Conservation (phyloP, 176 grass and related monocot genomes). For the Tillandsia fasciculata region DNA sequence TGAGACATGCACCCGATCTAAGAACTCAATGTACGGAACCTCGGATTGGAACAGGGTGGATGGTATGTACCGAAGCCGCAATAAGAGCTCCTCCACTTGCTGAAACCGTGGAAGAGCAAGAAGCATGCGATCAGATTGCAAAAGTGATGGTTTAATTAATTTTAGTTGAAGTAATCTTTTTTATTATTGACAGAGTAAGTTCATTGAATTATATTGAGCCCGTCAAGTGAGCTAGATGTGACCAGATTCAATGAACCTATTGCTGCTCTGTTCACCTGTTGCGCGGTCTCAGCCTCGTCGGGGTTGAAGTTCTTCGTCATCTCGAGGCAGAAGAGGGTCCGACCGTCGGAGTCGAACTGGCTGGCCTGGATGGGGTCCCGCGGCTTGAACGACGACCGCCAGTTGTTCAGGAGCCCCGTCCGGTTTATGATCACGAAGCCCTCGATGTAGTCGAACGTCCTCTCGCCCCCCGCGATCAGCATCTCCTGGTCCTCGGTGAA, state of each 20-base stretch:
- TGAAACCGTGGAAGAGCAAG: slow-evolving; percentile 20
- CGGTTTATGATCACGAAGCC: slow-evolving; percentile 93
- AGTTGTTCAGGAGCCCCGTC: slow-evolving; percentile 88
- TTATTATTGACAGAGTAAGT: no score
- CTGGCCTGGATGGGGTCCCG: slow-evolving; percentile 53
- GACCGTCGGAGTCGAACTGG: slow-evolving; percentile 69
- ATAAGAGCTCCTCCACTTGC: slow-evolving; percentile 53
- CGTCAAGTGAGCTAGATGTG: background rate
- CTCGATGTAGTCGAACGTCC: slow-evolving; percentile 84
- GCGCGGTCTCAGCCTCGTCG: slow-evolving; percentile 35
- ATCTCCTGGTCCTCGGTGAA: slow-evolving; percentile 91
- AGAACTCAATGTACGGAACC: slow-evolving; percentile 74
- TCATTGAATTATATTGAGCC: no score
- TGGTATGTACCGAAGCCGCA: slow-evolving; percentile 52
- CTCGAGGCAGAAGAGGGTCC: slow-evolving; percentile 78
- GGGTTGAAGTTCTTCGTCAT: slow-evolving; percentile 77
- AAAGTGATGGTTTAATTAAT: no score
- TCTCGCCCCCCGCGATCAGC: slow-evolving; percentile 42
- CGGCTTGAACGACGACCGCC: slow-evolving; percentile 80
- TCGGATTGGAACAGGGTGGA: slow-evolving; percentile 84
- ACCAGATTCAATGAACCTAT: background rate
- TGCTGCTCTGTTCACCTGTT: slow-evolving; percentile 33
- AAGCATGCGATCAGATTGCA: background rate
- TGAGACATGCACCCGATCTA: slow-evolving; percentile 78
- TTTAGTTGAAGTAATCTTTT: no score